These are phyloP conservation scores for Tuber microsphaerosporum DNA, from an alignment of 495 filamentous ascomycete genomes.

Conservation along the genomic window DNA sequence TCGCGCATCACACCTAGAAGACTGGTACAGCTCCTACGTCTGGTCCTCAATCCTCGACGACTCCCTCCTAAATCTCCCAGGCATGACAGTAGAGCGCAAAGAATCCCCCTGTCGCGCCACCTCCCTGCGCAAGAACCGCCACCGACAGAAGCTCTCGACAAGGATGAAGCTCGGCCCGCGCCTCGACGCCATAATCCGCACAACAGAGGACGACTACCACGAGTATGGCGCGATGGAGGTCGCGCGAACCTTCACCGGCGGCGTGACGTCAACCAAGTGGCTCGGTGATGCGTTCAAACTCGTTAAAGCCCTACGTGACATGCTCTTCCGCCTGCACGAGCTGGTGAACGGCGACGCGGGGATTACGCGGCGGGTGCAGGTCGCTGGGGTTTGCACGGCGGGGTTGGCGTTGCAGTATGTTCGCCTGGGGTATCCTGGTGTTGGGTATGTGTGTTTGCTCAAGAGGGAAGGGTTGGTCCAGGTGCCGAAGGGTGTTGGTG, in stretches of 20 bases:
- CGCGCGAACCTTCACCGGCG: conserved; percentile 21
- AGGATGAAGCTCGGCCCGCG: conserved; percentile 27
- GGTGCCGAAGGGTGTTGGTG: conserved; percentile 10
- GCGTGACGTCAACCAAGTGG: conserved; percentile 30
- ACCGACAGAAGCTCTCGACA: conserved; percentile 17
- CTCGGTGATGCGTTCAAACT: conserved; percentile 23
- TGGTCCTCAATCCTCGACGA: conserved; percentile 30
- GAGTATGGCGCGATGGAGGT: conserved; percentile 35
- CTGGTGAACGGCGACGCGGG: conserved; percentile 18
- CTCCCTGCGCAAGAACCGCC: conserved; percentile 24
- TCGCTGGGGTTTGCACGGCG: conserved; percentile 30
- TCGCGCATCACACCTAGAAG: conserved; percentile 24
- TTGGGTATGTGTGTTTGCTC: conserved; percentile 11
- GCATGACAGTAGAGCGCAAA: conserved; percentile 32
- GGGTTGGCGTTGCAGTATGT: conserved; percentile 22
- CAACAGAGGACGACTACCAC: conserved; percentile 24
- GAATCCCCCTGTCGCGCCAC: conserved; percentile 32
- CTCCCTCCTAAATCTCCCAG: conserved; percentile 21
- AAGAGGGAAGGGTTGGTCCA: conserved; percentile 19
- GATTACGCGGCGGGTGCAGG: conserved; percentile 16
- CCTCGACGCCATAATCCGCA: conserved; percentile 31
- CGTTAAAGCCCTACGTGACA: conserved; percentile 26
- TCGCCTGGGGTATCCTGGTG: conserved; percentile 17
- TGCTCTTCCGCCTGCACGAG: conserved; percentile 26
- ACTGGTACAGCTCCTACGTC: conserved; percentile 31